phyloP scores from a whole-genome alignment of 108 stramenopile species.

The Heterococcus sp. region DNA sequence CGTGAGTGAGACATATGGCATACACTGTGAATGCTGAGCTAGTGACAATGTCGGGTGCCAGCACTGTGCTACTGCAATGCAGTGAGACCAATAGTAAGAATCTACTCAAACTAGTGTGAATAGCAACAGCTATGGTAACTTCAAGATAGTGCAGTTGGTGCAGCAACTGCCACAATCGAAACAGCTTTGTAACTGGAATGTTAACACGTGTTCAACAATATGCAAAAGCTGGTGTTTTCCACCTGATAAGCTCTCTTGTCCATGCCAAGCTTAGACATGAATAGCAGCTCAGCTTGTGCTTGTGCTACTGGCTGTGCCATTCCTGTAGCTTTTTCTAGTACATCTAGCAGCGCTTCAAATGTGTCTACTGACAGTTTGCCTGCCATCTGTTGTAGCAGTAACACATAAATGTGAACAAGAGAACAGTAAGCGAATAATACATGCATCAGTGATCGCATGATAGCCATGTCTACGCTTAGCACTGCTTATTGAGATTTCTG shows the following conservation, averaged over 20 bases:
- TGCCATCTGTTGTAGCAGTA: background rate
- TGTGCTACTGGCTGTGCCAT: constrained; percentile 7
- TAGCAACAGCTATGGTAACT: background rate
- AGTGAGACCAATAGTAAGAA: background rate
- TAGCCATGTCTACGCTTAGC: too few species aligned
- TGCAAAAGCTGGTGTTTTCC: too few species aligned
- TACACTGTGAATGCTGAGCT: too few species aligned
- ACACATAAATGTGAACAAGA: too few species aligned
- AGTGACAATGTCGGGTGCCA: too few species aligned
- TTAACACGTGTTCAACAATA: too few species aligned
- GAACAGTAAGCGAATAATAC: too few species aligned
- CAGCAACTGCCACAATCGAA: background rate
- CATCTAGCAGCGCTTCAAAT: constrained; percentile 24
- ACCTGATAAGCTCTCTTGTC: background rate
- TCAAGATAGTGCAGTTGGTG: background rate
- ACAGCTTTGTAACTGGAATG: constrained; percentile 1
- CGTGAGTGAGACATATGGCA: too few species aligned
- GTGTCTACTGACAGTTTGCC: constrained; percentile 12
- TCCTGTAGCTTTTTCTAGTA: constrained; percentile 31
- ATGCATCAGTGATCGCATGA: too few species aligned
- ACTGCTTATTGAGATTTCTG: too few species aligned
- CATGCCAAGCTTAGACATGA: constrained; percentile 38
- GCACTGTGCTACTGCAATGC: too few species aligned
- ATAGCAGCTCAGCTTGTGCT: constrained; percentile 21
- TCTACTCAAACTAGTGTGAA: background rate